These are phyloP conservation scores for Talaromyces sp. DNA, from an alignment of 2,329 filamentous ascomycete species.

Conservation along the genomic window DNA sequence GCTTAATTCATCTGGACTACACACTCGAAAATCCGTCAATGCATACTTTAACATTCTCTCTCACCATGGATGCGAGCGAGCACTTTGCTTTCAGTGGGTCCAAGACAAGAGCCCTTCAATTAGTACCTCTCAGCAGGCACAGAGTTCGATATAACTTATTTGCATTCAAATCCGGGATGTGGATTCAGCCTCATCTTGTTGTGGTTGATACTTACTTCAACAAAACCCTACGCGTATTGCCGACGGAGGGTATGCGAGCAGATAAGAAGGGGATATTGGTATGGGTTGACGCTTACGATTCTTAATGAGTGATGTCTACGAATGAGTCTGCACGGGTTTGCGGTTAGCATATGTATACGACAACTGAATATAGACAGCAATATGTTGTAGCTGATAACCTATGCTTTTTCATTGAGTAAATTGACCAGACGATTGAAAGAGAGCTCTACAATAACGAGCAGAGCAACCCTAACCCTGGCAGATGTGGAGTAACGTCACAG, in stretches of 20 bases:
- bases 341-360: neutral
- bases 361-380: neutral
- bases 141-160: slow-evolving; percentile 72
- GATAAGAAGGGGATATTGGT: slow-evolving; percentile 55
- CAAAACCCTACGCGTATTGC: slow-evolving; percentile 77
- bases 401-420: neutral
- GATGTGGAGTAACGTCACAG: slow-evolving; percentile 8
- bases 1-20: slow-evolving; percentile 55
- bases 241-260: slow-evolving; percentile 65
- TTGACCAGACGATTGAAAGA: neutral
- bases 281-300: slow-evolving; percentile 43
- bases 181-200: slow-evolving; percentile 70
- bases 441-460: neutral
- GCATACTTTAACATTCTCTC: slow-evolving; percentile 90
- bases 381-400: neutral
- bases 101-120: slow-evolving; percentile 74
- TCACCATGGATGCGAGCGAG: slow-evolving; percentile 88
- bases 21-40: slow-evolving; percentile 91
- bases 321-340: neutral
- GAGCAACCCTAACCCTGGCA: neutral
- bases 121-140: slow-evolving; percentile 77
- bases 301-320: slow-evolving; percentile 9
- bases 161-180: slow-evolving; percentile 62
- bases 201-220: slow-evolving; percentile 92
- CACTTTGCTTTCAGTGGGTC: slow-evolving; percentile 90